Percentiles rank a stretch among this genome's conserved stretches.
These are phyloP conservation scores for Cystofilobasidium bisporidii DNA, from an alignment of 768 basidiomycete genomes.

Conservation along the genomic window DNA sequence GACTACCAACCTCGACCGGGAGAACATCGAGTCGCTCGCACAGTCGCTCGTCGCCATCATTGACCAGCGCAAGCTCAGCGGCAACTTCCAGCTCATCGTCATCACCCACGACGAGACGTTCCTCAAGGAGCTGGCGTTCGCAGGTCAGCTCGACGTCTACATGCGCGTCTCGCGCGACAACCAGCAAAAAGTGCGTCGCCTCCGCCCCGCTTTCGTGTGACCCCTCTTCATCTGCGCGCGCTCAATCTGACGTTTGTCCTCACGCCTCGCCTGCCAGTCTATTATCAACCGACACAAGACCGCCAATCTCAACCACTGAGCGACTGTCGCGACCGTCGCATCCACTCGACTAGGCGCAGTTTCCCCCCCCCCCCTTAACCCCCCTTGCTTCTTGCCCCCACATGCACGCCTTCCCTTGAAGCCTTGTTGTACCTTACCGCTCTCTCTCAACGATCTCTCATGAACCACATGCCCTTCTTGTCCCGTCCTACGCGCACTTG, in stretches of 20 bases:
- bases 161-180: constrained; percentile 70
- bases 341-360: too few relatives aligned
- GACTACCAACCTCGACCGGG: constrained; percentile 89
- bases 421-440: too few relatives aligned
- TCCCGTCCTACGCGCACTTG: too few relatives aligned
- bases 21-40: constrained; percentile 91
- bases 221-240: too few relatives aligned
- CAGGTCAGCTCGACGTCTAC: constrained; percentile 30
- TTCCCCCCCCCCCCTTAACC: too few relatives aligned
- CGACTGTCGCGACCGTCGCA: too few relatives aligned
- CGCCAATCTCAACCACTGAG: background rate
- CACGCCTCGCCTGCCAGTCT: background rate
- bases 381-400: too few relatives aligned
- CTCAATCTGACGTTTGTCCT: background rate
- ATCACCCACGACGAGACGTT: constrained; percentile 54
- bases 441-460: too few relatives aligned
- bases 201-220: background rate
- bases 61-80: constrained; percentile 74
- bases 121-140: constrained; percentile 64
- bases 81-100: constrained; percentile 84
- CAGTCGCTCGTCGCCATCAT: constrained; percentile 88
- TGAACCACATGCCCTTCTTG: too few relatives aligned
- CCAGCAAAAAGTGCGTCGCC: constrained; percentile 50
- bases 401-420: too few relatives aligned
- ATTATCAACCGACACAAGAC: constrained; percentile 3